Evolutionary conservation across 805 yeast species (phyloP), one percentile per base, ranked within the genome.

Genomic region (Hanseniaspora singularis): DNA sequence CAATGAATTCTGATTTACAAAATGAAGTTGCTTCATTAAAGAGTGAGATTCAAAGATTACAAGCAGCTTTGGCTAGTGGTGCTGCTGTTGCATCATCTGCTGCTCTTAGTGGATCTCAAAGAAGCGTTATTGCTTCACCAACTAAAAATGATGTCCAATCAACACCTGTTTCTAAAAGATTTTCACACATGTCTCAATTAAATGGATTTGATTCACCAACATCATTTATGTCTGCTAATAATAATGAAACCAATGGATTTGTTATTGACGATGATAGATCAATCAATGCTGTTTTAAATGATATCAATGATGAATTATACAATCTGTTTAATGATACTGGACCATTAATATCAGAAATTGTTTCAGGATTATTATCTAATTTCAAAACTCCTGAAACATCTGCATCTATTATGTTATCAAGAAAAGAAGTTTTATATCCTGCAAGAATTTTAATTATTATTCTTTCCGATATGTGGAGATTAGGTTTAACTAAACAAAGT

Each of bases 391-490:
- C 97, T 38, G 76, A 79, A 32, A 81, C 94, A 19, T 82, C 86
- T 51, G 85, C 82, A 40, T 87, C 92, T 37, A 80, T 85, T 39
- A 85, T 79, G 56, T 69, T 86, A 53, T 78, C 88, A 14, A 75
- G 85, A 59, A 86, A 87, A 59, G 97, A 92, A 61, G 94, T 89
- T 10, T 70, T 92, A 46, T 92, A 87, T 77, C 98, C 98, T 23
- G 92, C 96, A 1, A 78, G 96, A 69, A 85, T 92, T 53, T 78
- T 92, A 57, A 89, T 92, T 57, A 81, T 92, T 53, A 81, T 89
- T 28, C 70, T 89, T 53, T 80, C 94, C 57, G 98, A 92, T 63
- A 87, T 92, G 97, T 92, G 98, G 98, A 76, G 97, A 65, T 71
- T 89, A 40, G 97, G 97, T 2, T 73, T 87, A 57, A 86, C 96